Base-by-base conservation (phyloP, 202 grass and related monocot species). In the Elaeis oleifera region DNA sequence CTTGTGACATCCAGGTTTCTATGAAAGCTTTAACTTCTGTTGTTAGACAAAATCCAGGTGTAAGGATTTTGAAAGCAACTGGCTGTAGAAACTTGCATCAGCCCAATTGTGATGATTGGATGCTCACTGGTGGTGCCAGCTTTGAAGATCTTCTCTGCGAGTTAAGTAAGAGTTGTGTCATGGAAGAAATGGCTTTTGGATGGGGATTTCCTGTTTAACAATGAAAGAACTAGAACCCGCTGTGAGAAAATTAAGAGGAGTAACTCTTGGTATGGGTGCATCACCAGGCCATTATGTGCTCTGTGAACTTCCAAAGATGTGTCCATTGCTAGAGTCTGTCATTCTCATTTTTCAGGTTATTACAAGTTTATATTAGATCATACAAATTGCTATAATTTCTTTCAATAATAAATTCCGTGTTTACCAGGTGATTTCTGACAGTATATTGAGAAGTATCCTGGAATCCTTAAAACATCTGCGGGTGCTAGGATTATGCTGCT, bases 291-390 rank as follows among this genome's bases (percentile, higher is more conserved):
- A 85, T 39, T 81, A 76, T 71, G 55, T 95, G 17, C 51, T 95
- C 32, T 54, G 58, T 74, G 49, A 73, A 73, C 85, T 95, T 64
- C 82, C 90, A 28, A 64, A 56, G 27, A 81, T 95, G 71, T 89
- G 90, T 49, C 90, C 85, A 59, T 78, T 74, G 53, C 74, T 95
- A 0, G 82, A 95, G 56, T 83, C 79, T 63, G 72, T 95, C 63
- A 65, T 81, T 72, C 73, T 95, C 56, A 75, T 81, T 60, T 95
- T 95, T 81, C 90, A 95, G 85, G 90, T 95, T 24, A 44, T 44
- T 14, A 71, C 39, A 53, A 18, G 0, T 56, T n/a, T 23, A 19
- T 16, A 31, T 21, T 7, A 53, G 9, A 8, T 28, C 17, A 28
- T 9, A 51, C 28, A 28, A 14, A 48, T 27, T 54, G 76, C 50